Percentiles rank a stretch among this genome's conserved stretches.
Evolutionary conservation across 768 basidiomycete species (phyloP).

Genomic region (Chalciporus chontae): DNA sequence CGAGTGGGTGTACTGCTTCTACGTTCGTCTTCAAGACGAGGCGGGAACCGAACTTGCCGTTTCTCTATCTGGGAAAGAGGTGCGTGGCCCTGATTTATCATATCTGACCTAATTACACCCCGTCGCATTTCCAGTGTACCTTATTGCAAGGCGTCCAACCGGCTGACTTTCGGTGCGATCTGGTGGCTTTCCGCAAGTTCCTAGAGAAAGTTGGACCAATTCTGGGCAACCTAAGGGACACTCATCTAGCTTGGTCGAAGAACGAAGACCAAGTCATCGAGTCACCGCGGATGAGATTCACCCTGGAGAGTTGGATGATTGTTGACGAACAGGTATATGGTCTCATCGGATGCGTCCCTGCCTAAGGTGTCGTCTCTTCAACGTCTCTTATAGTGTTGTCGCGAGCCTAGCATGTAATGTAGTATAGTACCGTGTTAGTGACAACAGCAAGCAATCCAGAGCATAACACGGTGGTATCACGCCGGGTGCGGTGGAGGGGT

Average conservation of each 20-base stretch:
- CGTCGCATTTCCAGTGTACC: slow-evolving; percentile 32
- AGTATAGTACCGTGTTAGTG: background rate
- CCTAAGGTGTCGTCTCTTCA: background rate
- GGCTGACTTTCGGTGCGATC: slow-evolving; percentile 41
- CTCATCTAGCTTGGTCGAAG: slow-evolving; percentile 32
- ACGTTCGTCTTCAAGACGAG: slow-evolving; percentile 50
- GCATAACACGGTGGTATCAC: background rate
- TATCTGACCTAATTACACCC: background rate
- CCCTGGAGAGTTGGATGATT: slow-evolving; percentile 29
- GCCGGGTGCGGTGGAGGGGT: background rate
- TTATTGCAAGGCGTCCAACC: slow-evolving; percentile 45
- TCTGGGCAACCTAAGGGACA: slow-evolving; percentile 44
- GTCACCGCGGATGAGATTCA: slow-evolving; percentile 26
- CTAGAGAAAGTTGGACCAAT: slow-evolving; percentile 40
- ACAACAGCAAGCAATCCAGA: background rate
- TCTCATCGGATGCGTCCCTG: slow-evolving; percentile 19
- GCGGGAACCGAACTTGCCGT: slow-evolving; percentile 40
- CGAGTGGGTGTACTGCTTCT: slow-evolving; percentile 46
- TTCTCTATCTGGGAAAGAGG: slow-evolving; percentile 47
- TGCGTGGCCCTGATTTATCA: slow-evolving; percentile 16
- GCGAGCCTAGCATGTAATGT: background rate
- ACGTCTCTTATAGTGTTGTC: background rate
- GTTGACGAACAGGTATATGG: slow-evolving; percentile 17
- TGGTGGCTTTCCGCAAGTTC: slow-evolving; percentile 35
- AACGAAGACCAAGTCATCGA: slow-evolving; percentile 19